phyloP scores from a whole-genome alignment of 768 basidiomycete species.

The Steccherinum ochraceum region DNA sequence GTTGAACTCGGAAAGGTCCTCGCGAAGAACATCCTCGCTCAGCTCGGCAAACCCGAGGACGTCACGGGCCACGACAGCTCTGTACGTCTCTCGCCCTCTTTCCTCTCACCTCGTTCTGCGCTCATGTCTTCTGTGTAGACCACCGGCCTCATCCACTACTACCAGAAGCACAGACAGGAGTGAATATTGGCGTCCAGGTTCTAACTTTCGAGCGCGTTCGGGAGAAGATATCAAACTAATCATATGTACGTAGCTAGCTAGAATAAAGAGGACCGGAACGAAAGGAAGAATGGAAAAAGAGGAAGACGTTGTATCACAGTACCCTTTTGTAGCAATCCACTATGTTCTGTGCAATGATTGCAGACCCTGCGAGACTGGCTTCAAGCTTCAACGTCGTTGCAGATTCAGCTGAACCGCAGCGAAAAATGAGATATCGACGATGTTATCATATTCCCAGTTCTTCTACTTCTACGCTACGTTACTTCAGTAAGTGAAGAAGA shows the following conservation, averaged over 20 bases:
- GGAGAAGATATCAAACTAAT: neutral
- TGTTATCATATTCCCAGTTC: neutral
- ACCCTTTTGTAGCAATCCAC: neutral
- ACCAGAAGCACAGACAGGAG: slow-evolving; percentile 83
- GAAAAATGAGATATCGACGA: neutral
- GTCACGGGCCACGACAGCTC: slow-evolving; percentile 90
- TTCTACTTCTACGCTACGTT: neutral
- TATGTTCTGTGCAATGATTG: neutral
- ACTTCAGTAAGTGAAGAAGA: neutral
- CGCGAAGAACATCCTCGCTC: slow-evolving; percentile 91
- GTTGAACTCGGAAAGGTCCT: slow-evolving; percentile 97
- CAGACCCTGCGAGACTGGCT: too few relatives aligned
- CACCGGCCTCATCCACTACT: slow-evolving; percentile 94
- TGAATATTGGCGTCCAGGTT: slow-evolving; percentile 23
- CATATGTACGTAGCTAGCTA: neutral
- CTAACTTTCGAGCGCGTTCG: neutral
- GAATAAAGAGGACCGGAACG: neutral
- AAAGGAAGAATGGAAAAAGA: neutral
- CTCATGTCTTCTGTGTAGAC: too few relatives aligned
- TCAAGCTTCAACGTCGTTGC: too few relatives aligned
- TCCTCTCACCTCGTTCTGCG: too few relatives aligned
- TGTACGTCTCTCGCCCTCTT: slow-evolving; percentile 30
- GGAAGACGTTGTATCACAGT: neutral
- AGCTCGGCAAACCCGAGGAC: slow-evolving; percentile 73
- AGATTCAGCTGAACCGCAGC: neutral